These are phyloP conservation scores for Geotrichum phurueaensis DNA, from an alignment of 1,139 yeast species.

Conservation along the genomic window DNA sequence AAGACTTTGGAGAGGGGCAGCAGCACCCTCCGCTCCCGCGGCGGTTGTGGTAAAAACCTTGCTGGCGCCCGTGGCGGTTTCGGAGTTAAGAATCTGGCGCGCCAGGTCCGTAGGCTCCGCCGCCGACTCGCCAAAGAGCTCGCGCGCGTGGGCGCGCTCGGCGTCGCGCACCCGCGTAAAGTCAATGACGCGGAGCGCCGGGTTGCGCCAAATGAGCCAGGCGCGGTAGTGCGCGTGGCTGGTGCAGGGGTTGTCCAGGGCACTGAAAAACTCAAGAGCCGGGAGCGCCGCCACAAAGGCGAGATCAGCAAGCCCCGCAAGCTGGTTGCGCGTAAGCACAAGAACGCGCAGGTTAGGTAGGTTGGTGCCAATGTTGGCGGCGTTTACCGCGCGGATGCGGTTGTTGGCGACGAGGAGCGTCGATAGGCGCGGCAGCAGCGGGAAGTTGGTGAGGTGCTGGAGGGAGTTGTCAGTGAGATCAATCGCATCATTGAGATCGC, in stretches of 20 bases:
- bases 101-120: conserved; percentile 35
- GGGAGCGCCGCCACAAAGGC: conserved; percentile 37
- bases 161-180: conserved; percentile 51
- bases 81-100: conserved; percentile 26
- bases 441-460: conserved; percentile 48
- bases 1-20: conserved; percentile 36
- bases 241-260: conserved; percentile 60
- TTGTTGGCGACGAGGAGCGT: conserved; percentile 56
- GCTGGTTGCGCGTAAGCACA: conserved; percentile 49
- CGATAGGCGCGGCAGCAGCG: conserved; percentile 42
- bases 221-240: conserved; percentile 51
- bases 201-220: conserved; percentile 57
- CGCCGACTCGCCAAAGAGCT: conserved; percentile 42
- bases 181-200: conserved; percentile 59
- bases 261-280: conserved; percentile 44
- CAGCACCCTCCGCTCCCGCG: conserved; percentile 10
- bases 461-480: conserved; percentile 67
- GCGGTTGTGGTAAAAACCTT: background rate
- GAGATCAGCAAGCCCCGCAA: conserved; percentile 42
- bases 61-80: conserved; percentile 16
- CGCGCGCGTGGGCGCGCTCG: conserved; percentile 47
- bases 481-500: conserved; percentile 47
- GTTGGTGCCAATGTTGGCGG: conserved; percentile 29
- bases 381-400: conserved; percentile 42
- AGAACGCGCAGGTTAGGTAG: conserved; percentile 47